Evolutionary conservation across 116 monocot genomes (phyloP).

Genomic region (Dioscorea cayenensis): DNA sequence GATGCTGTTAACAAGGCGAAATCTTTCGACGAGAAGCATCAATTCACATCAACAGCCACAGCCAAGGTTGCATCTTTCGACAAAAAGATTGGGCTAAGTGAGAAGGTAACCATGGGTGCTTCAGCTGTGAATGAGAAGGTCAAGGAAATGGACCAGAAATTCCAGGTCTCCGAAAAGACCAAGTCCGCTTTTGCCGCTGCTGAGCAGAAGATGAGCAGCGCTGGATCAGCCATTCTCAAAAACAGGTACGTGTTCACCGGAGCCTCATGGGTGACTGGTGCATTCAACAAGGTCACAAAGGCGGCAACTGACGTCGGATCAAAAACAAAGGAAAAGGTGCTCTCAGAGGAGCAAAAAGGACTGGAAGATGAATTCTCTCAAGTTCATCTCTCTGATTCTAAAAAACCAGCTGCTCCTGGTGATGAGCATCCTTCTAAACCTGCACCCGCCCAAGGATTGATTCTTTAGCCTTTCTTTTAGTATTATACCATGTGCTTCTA

Average conservation of each 20-base stretch:
- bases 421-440: constrained; percentile 21
- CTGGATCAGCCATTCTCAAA: constrained; percentile 68
- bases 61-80: constrained; percentile 67
- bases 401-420: not conserved
- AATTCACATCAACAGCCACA: constrained; percentile 67
- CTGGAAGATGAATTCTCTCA: constrained; percentile 19
- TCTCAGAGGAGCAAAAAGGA: constrained; percentile 16
- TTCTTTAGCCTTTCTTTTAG: constrained; percentile 14
- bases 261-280: constrained; percentile 67
- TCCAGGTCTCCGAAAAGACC: constrained; percentile 80
- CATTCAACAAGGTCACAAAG: constrained; percentile 55
- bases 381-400: constrained; percentile 13
- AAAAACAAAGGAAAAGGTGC: constrained; percentile 66
- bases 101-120: constrained; percentile 78
- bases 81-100: constrained; percentile 71
- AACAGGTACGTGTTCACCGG: constrained; percentile 70
- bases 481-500: not conserved
- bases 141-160: constrained; percentile 78
- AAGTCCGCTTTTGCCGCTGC: constrained; percentile 55
- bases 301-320: constrained; percentile 53
- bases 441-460: constrained; percentile 30
- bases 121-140: constrained; percentile 78
- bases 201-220: constrained; percentile 66
- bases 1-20: constrained; percentile 75
- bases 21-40: constrained; percentile 77